Percentiles rank a stretch among this genome's conserved stretches.
phyloP scores from a whole-genome alignment of 208 protist species.

The Angomonas deanei region DNA sequence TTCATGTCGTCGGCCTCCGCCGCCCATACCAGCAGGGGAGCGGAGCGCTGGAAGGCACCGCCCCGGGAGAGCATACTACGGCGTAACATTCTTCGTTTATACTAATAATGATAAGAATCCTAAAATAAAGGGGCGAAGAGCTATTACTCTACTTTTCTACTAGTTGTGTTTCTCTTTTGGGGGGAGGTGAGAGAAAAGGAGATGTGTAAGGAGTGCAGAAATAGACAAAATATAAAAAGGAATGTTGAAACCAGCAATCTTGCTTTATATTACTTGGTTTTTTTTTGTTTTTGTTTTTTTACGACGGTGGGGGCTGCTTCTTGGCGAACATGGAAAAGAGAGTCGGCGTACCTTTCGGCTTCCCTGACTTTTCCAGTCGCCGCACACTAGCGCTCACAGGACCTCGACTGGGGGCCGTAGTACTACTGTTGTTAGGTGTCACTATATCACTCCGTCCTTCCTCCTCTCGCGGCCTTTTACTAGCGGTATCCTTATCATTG shows the following conservation, averaged over 20 bases:
- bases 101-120: neutral
- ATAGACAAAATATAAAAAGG: neutral
- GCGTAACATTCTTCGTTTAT: no score
- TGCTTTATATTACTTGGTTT: conserved; percentile 2
- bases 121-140: conserved; percentile 5
- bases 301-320: conserved; percentile 9
- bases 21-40: conserved; percentile 73
- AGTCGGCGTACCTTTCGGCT: conserved; percentile 47
- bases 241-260: conserved; percentile 5
- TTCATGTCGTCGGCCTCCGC: conserved; percentile 79
- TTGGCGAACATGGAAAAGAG: conserved; percentile 57
- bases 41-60: conserved; percentile 30
- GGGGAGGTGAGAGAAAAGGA: neutral
- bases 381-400: conserved; percentile 41
- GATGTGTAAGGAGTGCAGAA: neutral
- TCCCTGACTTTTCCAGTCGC: conserved; percentile 53
- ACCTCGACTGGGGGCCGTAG: conserved; percentile 16
- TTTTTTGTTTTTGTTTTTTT: conserved; percentile 5
- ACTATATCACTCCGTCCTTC: neutral
- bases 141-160: neutral
- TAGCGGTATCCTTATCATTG: neutral
- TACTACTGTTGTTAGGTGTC: neutral
- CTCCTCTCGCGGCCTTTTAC: neutral
- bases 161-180: neutral
- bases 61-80: neutral